A percentile compares a stretch with the other conserved stretches of the same genome.
Evolutionary conservation across 345 rosid genomes (phyloP).

Genomic region (Draba incana): DNA sequence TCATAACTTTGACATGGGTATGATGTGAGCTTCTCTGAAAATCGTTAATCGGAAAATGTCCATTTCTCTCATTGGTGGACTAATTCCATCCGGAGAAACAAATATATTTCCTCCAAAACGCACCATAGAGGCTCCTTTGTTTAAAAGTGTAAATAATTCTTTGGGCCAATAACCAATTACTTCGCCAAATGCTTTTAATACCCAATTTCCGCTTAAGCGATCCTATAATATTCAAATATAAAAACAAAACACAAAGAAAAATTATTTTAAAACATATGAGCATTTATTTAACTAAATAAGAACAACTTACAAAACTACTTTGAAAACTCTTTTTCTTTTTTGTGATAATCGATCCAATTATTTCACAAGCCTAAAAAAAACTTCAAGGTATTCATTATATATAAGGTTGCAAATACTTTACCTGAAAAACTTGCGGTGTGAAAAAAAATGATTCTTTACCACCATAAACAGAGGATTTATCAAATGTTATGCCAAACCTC

Average conservation of each 20-base stretch:
- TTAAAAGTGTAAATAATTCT: conserved; percentile 29
- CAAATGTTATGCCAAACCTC: neutral
- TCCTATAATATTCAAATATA: conserved; percentile 6
- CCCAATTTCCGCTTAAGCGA: neutral
- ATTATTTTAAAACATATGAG: too few relatives aligned
- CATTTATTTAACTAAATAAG: too few relatives aligned
- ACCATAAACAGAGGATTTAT: conserved; percentile 9
- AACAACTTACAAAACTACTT: too few relatives aligned
- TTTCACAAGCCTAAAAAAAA: neutral
- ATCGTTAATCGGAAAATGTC: neutral
- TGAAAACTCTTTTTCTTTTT: too few relatives aligned
- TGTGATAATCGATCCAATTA: too few relatives aligned
- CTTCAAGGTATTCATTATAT: too few relatives aligned
- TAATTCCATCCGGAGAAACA: conserved; percentile 20
- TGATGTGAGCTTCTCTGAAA: conserved; percentile 1
- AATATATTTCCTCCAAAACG: conserved; percentile 28
- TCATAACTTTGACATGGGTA: neutral
- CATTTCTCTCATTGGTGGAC: conserved; percentile 39
- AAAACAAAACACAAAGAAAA: neutral
- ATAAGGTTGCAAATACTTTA: neutral
- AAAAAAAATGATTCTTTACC: neutral
- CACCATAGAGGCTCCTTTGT: conserved; percentile 9
- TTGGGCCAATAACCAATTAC: conserved; percentile 32
- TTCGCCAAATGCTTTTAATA: neutral
- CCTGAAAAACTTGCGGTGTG: conserved; percentile 12